These are phyloP conservation scores for Furculomyces boomerangus DNA, from an alignment of 371 early-diverging fungal genomes.

Conservation along the genomic window DNA sequence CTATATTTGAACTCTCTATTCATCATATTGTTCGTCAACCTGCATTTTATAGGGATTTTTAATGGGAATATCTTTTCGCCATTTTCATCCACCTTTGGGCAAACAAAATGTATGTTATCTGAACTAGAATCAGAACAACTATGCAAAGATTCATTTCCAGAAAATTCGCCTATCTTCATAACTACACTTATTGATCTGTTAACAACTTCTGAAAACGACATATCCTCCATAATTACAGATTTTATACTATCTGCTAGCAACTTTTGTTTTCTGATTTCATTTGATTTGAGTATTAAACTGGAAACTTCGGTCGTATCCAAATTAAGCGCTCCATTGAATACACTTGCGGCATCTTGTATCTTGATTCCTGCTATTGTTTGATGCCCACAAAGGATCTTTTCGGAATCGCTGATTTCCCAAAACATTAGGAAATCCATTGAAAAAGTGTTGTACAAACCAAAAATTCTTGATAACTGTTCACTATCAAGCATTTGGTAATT, in stretches of 20 bases:
- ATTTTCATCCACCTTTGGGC: no score
- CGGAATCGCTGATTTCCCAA: conserved; percentile 48
- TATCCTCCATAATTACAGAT: not conserved
- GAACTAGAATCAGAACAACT: no score
- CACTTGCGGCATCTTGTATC: no score
- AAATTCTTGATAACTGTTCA: conserved; percentile 28
- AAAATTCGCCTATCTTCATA: no score
- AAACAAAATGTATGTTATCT: no score
- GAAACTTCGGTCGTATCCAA: not conserved
- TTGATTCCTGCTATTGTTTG: not conserved
- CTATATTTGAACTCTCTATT: no score
- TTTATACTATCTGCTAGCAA: not conserved
- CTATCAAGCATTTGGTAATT: conserved; percentile 44
- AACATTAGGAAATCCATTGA: conserved; percentile 75
- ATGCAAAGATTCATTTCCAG: no score
- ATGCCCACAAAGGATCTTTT: not conserved
- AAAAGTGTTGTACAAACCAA: conserved; percentile 59
- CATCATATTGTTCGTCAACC: no score
- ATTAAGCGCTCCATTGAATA: not conserved
- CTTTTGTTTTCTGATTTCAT: not conserved
- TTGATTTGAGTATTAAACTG: not conserved
- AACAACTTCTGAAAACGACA: no score
- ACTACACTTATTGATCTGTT: no score
- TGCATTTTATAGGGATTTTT: no score
- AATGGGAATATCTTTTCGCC: no score